Percentiles rank a stretch among this genome's conserved stretches.
phyloP scores from a whole-genome alignment of 2,329 filamentous ascomycete genomes.

The Trichoderma simmonsii region DNA sequence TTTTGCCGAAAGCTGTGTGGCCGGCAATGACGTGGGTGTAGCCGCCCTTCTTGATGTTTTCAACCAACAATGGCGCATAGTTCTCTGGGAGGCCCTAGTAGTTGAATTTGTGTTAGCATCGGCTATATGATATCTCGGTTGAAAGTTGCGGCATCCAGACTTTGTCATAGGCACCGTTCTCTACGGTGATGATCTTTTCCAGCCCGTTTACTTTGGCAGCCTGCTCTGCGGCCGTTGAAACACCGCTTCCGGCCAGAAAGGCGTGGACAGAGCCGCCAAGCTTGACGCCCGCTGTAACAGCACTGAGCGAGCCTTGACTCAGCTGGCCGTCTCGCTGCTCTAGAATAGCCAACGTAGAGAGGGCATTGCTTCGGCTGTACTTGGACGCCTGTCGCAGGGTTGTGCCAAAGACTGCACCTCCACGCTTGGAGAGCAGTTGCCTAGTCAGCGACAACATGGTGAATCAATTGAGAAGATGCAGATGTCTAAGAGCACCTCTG shows the following conservation, averaged over 20 bases:
- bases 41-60: slow-evolving; percentile 94
- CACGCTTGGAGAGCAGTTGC: slow-evolving; percentile 10
- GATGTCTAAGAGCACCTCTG: neutral
- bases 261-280: slow-evolving; percentile 81
- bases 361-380: slow-evolving; percentile 4
- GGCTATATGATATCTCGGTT: neutral
- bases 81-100: slow-evolving; percentile 82
- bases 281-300: slow-evolving; percentile 81
- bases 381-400: slow-evolving; percentile 5
- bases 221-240: slow-evolving; percentile 73
- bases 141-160: slow-evolving; percentile 42
- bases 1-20: slow-evolving; percentile 97
- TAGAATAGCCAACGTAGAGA: slow-evolving; percentile 66
- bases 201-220: slow-evolving; percentile 86
- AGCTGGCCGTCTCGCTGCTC: slow-evolving; percentile 91
- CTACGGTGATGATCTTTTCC: slow-evolving; percentile 85
- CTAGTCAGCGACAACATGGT: slow-evolving; percentile 5
- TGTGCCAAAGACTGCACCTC: slow-evolving; percentile 2
- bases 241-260: slow-evolving; percentile 69
- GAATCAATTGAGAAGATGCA: slow-evolving; percentile 5
- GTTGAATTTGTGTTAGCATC: neutral
- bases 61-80: slow-evolving; percentile 86
- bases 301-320: slow-evolving; percentile 75
- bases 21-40: slow-evolving; percentile 90
- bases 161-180: slow-evolving; percentile 90